Percentiles rank a stretch among this genome's conserved stretches.
phyloP scores from a whole-genome alignment of 352 stramenopile species.

The Phytopythium sindhum region DNA sequence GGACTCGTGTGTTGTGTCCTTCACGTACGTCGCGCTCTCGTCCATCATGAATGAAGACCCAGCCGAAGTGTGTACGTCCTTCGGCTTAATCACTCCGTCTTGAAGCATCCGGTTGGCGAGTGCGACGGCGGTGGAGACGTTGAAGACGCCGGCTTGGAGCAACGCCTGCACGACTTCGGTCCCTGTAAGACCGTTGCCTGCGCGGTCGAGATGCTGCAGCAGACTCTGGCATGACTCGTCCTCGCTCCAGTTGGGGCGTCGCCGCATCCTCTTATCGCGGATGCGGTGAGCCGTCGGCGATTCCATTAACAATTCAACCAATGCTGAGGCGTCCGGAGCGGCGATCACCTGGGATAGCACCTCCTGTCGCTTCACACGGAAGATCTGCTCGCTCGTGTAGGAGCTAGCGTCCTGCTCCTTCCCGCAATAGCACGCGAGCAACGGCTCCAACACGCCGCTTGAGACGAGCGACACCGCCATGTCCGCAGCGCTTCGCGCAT shows the following conservation, averaged over 20 bases:
- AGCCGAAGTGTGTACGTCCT: not conserved
- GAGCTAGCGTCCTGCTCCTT: conserved; percentile 5
- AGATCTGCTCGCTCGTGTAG: conserved; percentile 26
- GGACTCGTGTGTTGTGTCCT: not conserved
- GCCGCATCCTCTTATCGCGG: not conserved
- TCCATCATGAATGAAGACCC: conserved; percentile 18
- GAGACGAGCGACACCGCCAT: conserved; percentile 21
- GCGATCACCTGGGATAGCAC: conserved; percentile 13
- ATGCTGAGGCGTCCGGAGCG: not conserved
- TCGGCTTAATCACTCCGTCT: conserved; percentile 23
- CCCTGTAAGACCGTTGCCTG: conserved; percentile 21
- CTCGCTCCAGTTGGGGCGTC: not conserved
- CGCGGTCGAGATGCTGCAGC: conserved; percentile 5
- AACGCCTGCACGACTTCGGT: conserved; percentile 35
- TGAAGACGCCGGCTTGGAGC: conserved; percentile 38
- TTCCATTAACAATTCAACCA: not conserved
- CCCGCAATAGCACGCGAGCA: conserved; percentile 29
- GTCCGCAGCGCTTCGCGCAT: conserved; percentile 11
- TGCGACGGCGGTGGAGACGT: conserved; percentile 31
- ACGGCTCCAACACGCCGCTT: conserved; percentile 21
- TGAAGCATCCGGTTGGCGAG: conserved; percentile 32
- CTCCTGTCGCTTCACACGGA: conserved; percentile 19
- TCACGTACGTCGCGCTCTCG: conserved; percentile 20
- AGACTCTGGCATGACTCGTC: not conserved
- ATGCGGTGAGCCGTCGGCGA: not conserved